Conservation (phyloP, 2,329 filamentous ascomycete genomes). For the Ceratocystis colombiana region DNA sequence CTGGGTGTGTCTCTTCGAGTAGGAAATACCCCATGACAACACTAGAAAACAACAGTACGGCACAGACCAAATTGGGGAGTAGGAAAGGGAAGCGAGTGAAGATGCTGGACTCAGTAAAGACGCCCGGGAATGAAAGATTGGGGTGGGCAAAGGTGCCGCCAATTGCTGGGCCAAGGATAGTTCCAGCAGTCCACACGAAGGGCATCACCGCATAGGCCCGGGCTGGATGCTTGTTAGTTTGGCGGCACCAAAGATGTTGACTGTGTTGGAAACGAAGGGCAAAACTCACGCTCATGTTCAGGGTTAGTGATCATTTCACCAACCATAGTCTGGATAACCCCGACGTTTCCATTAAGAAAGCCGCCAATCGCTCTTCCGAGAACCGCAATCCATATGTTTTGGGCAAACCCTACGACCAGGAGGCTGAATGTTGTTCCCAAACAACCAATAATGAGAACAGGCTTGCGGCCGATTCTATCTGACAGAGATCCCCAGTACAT, state of each 20-base stretch:
- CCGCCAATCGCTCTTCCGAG: slow-evolving; percentile 67
- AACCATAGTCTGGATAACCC: slow-evolving; percentile 88
- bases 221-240: slow-evolving; percentile 40
- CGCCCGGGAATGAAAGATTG: slow-evolving; percentile 57
- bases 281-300: slow-evolving; percentile 67
- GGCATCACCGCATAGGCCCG: slow-evolving; percentile 87
- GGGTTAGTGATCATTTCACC: slow-evolving; percentile 74
- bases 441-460: slow-evolving; percentile 71
- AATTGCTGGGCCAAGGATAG: slow-evolving; percentile 78
- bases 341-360: slow-evolving; percentile 82
- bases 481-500: slow-evolving; percentile 82
- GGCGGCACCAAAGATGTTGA: background rate
- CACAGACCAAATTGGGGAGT: slow-evolving; percentile 79
- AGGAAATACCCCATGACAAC: slow-evolving; percentile 71
- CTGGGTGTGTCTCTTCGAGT: slow-evolving; percentile 80
- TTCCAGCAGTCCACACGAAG: slow-evolving; percentile 85
- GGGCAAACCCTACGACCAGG: slow-evolving; percentile 69
- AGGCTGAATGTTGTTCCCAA: slow-evolving; percentile 73
- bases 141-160: slow-evolving; percentile 80
- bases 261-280: background rate
- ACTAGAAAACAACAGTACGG: slow-evolving; percentile 62
- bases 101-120: slow-evolving; percentile 57
- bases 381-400: slow-evolving; percentile 75
- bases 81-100: slow-evolving; percentile 78
- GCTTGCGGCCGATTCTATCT: slow-evolving; percentile 74